Evolutionary conservation across 345 rosid species (phyloP).

Genomic region (Litchi chinensis): DNA sequence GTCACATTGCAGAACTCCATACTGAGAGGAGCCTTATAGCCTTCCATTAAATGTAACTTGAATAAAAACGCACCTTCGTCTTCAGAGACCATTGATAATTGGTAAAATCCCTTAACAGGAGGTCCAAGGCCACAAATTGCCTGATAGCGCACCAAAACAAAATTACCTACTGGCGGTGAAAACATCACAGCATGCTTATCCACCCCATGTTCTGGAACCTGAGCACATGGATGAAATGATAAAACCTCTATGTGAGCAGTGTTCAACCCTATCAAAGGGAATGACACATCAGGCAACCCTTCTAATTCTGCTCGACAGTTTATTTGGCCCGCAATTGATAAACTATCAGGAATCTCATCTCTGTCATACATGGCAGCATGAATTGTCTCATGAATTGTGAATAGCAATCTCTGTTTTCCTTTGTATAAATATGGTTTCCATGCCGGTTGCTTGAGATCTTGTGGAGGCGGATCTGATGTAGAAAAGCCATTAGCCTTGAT

Average conservation of each 20-base stretch:
- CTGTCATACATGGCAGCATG: conserved; percentile 87
- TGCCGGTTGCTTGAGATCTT: conserved; percentile 86
- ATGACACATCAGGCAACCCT: conserved; percentile 90
- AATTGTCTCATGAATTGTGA: conserved; percentile 77
- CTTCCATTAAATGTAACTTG: conserved; percentile 84
- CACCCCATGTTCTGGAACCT: conserved; percentile 80
- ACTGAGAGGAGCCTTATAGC: conserved; percentile 74
- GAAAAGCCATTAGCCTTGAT: conserved; percentile 80
- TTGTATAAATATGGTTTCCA: conserved; percentile 94
- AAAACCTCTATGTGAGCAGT: conserved; percentile 65
- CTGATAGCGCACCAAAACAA: conserved; percentile 82
- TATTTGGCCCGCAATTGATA: conserved; percentile 87
- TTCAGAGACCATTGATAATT: conserved; percentile 95
- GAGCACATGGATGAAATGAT: conserved; percentile 88
- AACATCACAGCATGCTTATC: conserved; percentile 87
- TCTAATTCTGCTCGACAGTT: conserved; percentile 92
- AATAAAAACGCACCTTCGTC: conserved; percentile 96
- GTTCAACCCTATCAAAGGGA: conserved; percentile 75
- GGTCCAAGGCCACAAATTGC: conserved; percentile 76
- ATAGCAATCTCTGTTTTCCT: conserved; percentile 80
- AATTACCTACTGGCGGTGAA: conserved; percentile 84
- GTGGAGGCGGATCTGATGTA: conserved; percentile 71
- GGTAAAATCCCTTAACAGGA: conserved; percentile 91
- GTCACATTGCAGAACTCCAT: conserved; percentile 89
- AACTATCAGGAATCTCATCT: conserved; percentile 84